Percentiles rank a stretch among this genome's conserved stretches.
These are phyloP conservation scores for Daldinia childiae DNA, from an alignment of 495 filamentous ascomycete species.

Conservation along the genomic window DNA sequence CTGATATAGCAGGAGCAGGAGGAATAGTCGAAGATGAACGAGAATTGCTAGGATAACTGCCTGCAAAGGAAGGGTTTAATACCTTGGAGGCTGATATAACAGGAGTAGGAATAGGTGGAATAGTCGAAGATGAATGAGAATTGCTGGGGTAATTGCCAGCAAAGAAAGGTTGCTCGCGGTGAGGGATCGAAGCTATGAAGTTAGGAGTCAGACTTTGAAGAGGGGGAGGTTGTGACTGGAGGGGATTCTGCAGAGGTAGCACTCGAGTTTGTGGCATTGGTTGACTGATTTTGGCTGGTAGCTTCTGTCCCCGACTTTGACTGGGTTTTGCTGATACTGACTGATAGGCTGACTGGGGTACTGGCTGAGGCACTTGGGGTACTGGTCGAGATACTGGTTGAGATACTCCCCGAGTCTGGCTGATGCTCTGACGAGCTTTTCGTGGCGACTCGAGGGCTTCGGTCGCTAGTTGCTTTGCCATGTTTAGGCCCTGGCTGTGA, in stretches of 20 bases:
- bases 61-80: no score
- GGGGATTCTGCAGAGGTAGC: not conserved
- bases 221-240: not conserved
- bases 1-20: not conserved
- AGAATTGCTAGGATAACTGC: not conserved
- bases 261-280: not conserved
- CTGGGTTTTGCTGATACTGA: not conserved
- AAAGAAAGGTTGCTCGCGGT: not conserved
- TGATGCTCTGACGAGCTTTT: not conserved
- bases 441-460: not conserved
- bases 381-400: not conserved
- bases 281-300: not conserved
- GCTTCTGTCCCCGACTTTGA: not conserved
- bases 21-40: not conserved
- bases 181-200: constrained; percentile 3
- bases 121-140: not conserved
- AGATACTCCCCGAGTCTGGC: not conserved
- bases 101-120: no score
- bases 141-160: no score
- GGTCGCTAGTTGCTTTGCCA: not conserved
- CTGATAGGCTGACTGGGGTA: no score
- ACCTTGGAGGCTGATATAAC: constrained; percentile 1
- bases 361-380: no score
- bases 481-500: not conserved
- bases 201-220: constrained; percentile 8